Evolutionary conservation across 2,329 filamentous ascomycete genomes (phyloP).

Genomic region (Verticillium alfalfae): DNA sequence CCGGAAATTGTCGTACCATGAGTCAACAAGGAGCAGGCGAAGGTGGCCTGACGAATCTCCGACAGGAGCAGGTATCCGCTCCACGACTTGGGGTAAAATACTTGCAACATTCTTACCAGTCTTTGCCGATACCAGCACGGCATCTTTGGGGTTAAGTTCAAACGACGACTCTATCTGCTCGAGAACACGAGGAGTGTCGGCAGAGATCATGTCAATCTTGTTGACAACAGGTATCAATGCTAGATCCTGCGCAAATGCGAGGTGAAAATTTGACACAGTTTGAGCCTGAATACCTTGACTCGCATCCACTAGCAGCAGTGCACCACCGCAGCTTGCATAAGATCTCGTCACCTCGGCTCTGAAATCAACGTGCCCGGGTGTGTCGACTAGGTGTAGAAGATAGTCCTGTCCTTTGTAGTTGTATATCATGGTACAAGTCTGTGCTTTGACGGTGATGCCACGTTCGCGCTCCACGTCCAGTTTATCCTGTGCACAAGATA

Average conservation of each 20-base stretch:
- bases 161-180: slow-evolving; percentile 83
- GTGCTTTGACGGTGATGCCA: slow-evolving; percentile 97
- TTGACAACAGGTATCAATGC: slow-evolving; percentile 88
- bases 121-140: slow-evolving; percentile 77
- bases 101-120: slow-evolving; percentile 81
- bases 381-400: slow-evolving; percentile 91
- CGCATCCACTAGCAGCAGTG: slow-evolving; percentile 87
- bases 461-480: slow-evolving; percentile 89
- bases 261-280: slow-evolving; percentile 97
- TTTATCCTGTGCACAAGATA: slow-evolving; percentile 57
- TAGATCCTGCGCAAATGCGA: slow-evolving; percentile 88
- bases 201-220: slow-evolving; percentile 89
- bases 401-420: slow-evolving; percentile 82
- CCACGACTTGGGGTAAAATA: slow-evolving; percentile 80
- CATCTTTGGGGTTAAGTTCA: slow-evolving; percentile 74
- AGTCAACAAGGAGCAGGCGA: slow-evolving; percentile 86
- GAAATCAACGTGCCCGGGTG: slow-evolving; percentile 96
- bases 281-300: slow-evolving; percentile 96
- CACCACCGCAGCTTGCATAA: slow-evolving; percentile 93
- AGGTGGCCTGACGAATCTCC: slow-evolving; percentile 71
- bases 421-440: slow-evolving; percentile 98
- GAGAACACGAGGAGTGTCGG: slow-evolving; percentile 79
- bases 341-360: slow-evolving; percentile 91
- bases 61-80: slow-evolving; percentile 73
- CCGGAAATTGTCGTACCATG: slow-evolving; percentile 96